Evolutionary conservation across 768 basidiomycete species (phyloP).

Genomic region (Suillus brevipes): DNA sequence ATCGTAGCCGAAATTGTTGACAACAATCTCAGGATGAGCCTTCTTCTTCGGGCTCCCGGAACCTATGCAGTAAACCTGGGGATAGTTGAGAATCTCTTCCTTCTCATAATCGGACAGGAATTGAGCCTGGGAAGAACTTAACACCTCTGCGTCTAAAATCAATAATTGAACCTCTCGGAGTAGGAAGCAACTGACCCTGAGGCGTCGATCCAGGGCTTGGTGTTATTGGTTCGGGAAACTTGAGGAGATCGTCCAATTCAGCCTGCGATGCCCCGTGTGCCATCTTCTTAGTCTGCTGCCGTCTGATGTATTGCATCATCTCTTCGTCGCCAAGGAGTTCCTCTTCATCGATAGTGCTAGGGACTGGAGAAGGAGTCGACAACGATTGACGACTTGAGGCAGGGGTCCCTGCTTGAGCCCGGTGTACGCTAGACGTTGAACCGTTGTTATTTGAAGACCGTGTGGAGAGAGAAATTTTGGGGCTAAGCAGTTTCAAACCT

Average conservation of each 20-base stretch:
- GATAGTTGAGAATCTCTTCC: conserved; percentile 88
- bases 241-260: conserved; percentile 83
- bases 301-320: conserved; percentile 91
- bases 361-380: conserved; percentile 84
- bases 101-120: conserved; percentile 85
- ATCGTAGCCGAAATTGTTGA: conserved; percentile 94
- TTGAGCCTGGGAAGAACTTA: conserved; percentile 65
- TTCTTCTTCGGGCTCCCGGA: conserved; percentile 80
- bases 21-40: conserved; percentile 67
- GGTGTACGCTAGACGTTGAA: conserved; percentile 46
- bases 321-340: conserved; percentile 92
- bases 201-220: conserved; percentile 69
- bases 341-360: conserved; percentile 79
- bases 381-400: conserved; percentile 73
- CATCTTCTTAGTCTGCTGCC: conserved; percentile 87
- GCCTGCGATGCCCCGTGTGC: conserved; percentile 81
- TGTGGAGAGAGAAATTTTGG: conserved; percentile 67
- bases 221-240: conserved; percentile 87
- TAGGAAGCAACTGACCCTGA: conserved; percentile 51
- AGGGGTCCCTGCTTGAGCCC: conserved; percentile 56
- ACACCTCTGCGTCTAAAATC: conserved; percentile 46
- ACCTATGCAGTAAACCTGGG: conserved; percentile 81
- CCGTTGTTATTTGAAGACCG: conserved; percentile 48
- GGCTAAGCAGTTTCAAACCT: conserved; percentile 76
- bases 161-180: conserved; percentile 11